phyloP scores from a whole-genome alignment of 164 flowering plant species.

The Vitis riparia region DNA sequence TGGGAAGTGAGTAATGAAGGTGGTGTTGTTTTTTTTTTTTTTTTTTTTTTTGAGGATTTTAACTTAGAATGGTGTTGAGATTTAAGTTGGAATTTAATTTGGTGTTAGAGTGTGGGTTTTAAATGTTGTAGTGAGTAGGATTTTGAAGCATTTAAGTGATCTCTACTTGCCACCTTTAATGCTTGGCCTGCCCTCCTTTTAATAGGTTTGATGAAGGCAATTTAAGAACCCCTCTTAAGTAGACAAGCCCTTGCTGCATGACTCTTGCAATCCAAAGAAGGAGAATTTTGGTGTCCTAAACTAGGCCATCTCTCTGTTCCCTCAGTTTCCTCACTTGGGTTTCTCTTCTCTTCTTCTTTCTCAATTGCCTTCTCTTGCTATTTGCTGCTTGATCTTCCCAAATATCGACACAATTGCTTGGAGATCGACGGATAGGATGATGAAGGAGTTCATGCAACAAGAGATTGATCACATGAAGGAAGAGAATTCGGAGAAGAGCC shows the following conservation, averaged over 20 bases:
- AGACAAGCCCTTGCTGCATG: constrained; percentile 39
- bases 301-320: not conserved
- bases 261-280: constrained; percentile 18
- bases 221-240: constrained; percentile 48
- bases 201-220: constrained; percentile 45
- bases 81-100: constrained; percentile 7
- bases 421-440: constrained; percentile 10
- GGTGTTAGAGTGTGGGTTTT: constrained; percentile 16
- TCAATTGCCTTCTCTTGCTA: not conserved
- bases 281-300: not conserved
- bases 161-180: constrained; percentile 61
- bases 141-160: constrained; percentile 52
- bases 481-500: constrained; percentile 9
- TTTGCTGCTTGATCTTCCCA: not conserved
- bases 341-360: not conserved
- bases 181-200: constrained; percentile 55
- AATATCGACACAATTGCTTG: not conserved
- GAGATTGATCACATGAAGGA: constrained; percentile 8
- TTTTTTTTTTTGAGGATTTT: not conserved
- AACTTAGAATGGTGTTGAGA: not conserved
- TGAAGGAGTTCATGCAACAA: constrained; percentile 17
- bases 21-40: too few relatives aligned
- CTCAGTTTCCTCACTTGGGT: not conserved
- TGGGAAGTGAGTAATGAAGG: too few relatives aligned
- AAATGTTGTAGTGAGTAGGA: constrained; percentile 28